Percentiles rank a stretch among this genome's conserved stretches.
Evolutionary conservation across 2,329 filamentous ascomycete species (phyloP).

Genomic region (Clarireedia hainanense): DNA sequence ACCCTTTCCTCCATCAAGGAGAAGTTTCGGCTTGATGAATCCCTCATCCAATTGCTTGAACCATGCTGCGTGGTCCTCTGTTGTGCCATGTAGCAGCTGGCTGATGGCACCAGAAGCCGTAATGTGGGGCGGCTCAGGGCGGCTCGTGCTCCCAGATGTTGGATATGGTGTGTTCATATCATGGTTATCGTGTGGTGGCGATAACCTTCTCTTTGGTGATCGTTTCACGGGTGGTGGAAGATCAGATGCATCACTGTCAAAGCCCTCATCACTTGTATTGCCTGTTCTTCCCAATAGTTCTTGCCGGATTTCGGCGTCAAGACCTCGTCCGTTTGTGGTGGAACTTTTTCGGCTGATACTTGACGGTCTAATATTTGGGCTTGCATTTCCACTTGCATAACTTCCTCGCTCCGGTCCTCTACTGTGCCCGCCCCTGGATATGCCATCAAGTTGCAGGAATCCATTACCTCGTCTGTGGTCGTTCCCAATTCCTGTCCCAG

Average conservation of each 20-base stretch:
- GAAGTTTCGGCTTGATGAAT: constrained; percentile 84
- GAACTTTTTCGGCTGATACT: constrained; percentile 48
- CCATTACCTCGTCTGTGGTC: constrained; percentile 53
- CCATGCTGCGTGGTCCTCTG: constrained; percentile 81
- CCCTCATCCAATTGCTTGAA: constrained; percentile 93
- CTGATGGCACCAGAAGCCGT: constrained; percentile 65
- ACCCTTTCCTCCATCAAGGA: constrained; percentile 59
- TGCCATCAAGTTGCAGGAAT: constrained; percentile 41
- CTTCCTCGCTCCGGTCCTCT: constrained; percentile 24
- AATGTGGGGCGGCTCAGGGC: constrained; percentile 37
- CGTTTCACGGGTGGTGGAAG: constrained; percentile 50
- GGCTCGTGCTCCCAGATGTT: constrained; percentile 24
- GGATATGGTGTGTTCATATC: constrained; percentile 23
- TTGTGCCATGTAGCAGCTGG: constrained; percentile 67
- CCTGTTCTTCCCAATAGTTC: constrained; percentile 42
- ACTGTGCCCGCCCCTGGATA: constrained; percentile 45
- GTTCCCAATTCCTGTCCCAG: constrained; percentile 67
- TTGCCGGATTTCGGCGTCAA: constrained; percentile 42
- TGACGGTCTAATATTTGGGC: constrained; percentile 29
- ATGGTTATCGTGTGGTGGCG: constrained; percentile 6
- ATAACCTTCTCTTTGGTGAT: constrained; percentile 16
- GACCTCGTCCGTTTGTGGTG: constrained; percentile 27
- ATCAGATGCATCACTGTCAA: constrained; percentile 60
- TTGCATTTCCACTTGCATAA: constrained; percentile 32
- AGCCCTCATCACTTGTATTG: constrained; percentile 43